Conservation (phyloP, 2,329 filamentous ascomycete genomes). For the Pseudogymnoascus pannorum region DNA sequence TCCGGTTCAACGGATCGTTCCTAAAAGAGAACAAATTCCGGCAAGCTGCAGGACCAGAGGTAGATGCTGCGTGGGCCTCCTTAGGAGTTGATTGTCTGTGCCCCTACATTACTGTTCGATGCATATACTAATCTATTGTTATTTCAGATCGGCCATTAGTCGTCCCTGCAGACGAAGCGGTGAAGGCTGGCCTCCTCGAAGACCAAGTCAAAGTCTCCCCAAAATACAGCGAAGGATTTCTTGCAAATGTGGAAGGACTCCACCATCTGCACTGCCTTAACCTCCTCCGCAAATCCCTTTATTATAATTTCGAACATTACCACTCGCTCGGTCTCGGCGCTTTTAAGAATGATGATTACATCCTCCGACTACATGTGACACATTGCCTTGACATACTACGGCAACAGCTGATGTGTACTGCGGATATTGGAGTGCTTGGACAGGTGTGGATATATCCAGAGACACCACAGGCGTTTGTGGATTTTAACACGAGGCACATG, state of each 20-base stretch:
- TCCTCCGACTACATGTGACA: constrained; percentile 42
- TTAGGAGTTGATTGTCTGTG: constrained; percentile 39
- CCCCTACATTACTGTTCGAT: not conserved
- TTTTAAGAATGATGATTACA: constrained; percentile 37
- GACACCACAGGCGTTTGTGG: constrained; percentile 33
- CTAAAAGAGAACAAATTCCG: constrained; percentile 45
- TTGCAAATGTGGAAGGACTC: constrained; percentile 40
- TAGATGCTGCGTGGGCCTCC: constrained; percentile 45
- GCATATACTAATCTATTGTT: not conserved
- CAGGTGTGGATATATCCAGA: constrained; percentile 43
- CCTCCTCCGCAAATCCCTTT: constrained; percentile 43
- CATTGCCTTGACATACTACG: constrained; percentile 49
- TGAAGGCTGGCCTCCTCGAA: constrained; percentile 34
- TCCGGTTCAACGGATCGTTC: constrained; percentile 40
- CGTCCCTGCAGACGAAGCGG: constrained; percentile 35
- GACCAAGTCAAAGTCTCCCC: constrained; percentile 45
- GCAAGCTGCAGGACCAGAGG: constrained; percentile 38
- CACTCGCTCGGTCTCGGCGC: constrained; percentile 21
- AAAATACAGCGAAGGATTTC: constrained; percentile 45
- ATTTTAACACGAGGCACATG: constrained; percentile 47
- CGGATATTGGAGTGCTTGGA: constrained; percentile 45
- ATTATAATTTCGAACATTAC: constrained; percentile 49
- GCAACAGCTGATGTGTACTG: constrained; percentile 48
- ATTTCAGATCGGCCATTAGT: constrained; percentile 30
- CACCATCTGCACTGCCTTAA: constrained; percentile 48